phyloP scores from a whole-genome alignment of 371 early-diverging fungal genomes.

The Lichtheimia hyalospora region DNA sequence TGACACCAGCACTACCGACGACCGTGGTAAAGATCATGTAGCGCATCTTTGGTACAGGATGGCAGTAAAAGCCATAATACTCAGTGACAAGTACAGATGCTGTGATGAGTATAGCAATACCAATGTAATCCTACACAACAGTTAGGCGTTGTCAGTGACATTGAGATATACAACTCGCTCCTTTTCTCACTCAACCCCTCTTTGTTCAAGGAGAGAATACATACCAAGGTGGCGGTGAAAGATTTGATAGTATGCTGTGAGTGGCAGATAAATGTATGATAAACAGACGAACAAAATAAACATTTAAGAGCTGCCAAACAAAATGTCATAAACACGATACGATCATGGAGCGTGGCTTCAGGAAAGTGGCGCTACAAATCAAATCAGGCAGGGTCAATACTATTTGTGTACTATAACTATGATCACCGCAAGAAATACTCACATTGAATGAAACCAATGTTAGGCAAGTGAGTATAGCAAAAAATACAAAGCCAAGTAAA shows the following conservation, averaged over 20 bases:
- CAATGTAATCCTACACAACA: conserved; percentile 56
- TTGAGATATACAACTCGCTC: too few relatives aligned
- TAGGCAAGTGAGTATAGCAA: conserved; percentile 33
- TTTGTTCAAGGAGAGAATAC: neutral
- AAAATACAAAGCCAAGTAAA: conserved; percentile 61
- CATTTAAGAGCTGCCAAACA: conserved; percentile 67
- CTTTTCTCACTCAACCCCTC: too few relatives aligned
- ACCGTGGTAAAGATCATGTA: conserved; percentile 62
- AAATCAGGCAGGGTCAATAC: neutral
- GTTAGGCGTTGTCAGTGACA: neutral
- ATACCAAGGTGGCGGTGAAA: conserved; percentile 59
- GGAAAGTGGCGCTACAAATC: conserved; percentile 46
- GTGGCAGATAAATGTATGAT: conserved; percentile 71
- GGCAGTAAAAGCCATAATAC: conserved; percentile 69
- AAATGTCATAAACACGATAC: conserved; percentile 55
- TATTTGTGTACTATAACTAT: neutral
- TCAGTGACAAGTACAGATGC: conserved; percentile 61
- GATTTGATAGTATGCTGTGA: conserved; percentile 55
- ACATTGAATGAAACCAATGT: conserved; percentile 55
- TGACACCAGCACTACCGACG: conserved; percentile 57
- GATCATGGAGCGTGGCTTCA: conserved; percentile 51
- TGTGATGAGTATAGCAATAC: conserved; percentile 68
- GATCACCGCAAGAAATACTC: conserved; percentile 7
- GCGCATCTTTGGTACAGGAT: conserved; percentile 30
- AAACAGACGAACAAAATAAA: conserved; percentile 67